These are phyloP conservation scores for Plectosphaerella sp. DNA, from an alignment of 2,329 filamentous ascomycete species.

Conservation along the genomic window DNA sequence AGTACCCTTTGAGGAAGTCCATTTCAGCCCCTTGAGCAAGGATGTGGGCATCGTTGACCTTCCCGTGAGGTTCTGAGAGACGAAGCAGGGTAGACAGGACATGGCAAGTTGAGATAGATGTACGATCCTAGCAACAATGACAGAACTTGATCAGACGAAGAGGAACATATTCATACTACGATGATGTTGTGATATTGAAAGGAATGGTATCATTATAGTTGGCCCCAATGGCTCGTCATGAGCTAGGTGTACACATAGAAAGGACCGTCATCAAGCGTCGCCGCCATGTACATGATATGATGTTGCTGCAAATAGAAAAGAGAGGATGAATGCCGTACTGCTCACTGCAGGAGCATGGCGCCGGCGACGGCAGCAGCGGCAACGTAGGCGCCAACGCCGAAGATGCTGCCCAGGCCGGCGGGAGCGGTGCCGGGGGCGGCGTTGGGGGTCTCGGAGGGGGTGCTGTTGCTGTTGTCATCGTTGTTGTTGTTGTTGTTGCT, in stretches of 20 bases:
- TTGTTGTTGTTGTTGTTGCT: slow-evolving; percentile 2
- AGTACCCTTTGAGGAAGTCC: slow-evolving; percentile 30
- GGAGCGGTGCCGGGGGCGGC: slow-evolving; percentile 7
- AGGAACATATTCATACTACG: too few relatives aligned
- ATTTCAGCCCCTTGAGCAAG: slow-evolving; percentile 29
- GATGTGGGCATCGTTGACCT: slow-evolving; percentile 37
- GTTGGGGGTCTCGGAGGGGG: slow-evolving; percentile 5
- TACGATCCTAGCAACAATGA: too few relatives aligned
- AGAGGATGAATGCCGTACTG: neutral
- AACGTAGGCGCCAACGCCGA: slow-evolving; percentile 8
- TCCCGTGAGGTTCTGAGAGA: slow-evolving; percentile 10
- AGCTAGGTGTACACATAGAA: neutral
- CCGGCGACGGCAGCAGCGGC: slow-evolving; percentile 3
- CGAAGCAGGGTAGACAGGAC: too few relatives aligned
- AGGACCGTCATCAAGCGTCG: neutral
- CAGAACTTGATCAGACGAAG: too few relatives aligned
- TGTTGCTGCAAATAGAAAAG: neutral
- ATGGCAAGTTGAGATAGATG: too few relatives aligned
- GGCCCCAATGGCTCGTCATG: neutral
- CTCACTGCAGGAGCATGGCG: slow-evolving; percentile 6
- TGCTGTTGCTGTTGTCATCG: neutral
- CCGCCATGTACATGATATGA: neutral
- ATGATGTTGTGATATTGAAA: neutral
- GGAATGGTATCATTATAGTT: neutral
- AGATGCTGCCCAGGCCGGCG: slow-evolving; percentile 1